Percentiles rank a stretch among this genome's conserved stretches.
Evolutionary conservation across 2,329 filamentous ascomycete genomes (phyloP).

Genomic region (Fusarium fujikuroi): DNA sequence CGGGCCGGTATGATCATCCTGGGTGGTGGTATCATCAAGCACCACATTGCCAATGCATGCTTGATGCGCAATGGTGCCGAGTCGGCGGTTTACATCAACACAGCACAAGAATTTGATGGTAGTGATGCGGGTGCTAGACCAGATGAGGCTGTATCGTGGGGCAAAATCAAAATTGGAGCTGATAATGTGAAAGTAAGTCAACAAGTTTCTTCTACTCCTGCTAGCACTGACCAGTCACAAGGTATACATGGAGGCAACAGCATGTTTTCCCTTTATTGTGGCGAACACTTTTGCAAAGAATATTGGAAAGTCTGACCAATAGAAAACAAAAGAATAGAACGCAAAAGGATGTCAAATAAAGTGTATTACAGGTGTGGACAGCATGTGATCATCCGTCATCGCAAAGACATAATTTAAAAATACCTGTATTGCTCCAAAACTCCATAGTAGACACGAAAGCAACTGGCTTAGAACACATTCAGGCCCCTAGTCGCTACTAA

Average conservation of each 20-base stretch:
- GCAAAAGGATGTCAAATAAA: background rate
- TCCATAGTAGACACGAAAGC: background rate
- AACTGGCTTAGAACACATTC: background rate
- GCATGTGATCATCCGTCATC: background rate
- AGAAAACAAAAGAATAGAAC: slow-evolving; percentile 4
- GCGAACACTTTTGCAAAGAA: slow-evolving; percentile 74
- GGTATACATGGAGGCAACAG: slow-evolving; percentile 73
- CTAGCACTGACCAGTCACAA: slow-evolving; percentile 39
- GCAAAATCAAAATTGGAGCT: slow-evolving; percentile 92
- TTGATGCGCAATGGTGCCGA: slow-evolving; percentile 98
- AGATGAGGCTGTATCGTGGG: slow-evolving; percentile 98
- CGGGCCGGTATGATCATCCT: slow-evolving; percentile 94
- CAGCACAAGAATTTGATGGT: slow-evolving; percentile 95
- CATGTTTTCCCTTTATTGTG: slow-evolving; percentile 73
- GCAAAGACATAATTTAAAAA: background rate
- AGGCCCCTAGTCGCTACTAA: background rate
- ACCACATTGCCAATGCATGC: slow-evolving; percentile 97
- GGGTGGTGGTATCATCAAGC: slow-evolving; percentile 94
- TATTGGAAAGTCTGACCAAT: slow-evolving; percentile 32
- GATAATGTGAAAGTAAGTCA: slow-evolving; percentile 84
- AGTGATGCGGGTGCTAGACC: slow-evolving; percentile 95
- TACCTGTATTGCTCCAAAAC: background rate
- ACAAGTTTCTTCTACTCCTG: background rate
- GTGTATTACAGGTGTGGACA: background rate
- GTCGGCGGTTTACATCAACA: slow-evolving; percentile 97